Evolutionary conservation across 805 yeast genomes (phyloP).

Genomic region (Torulaspora quercuum): DNA sequence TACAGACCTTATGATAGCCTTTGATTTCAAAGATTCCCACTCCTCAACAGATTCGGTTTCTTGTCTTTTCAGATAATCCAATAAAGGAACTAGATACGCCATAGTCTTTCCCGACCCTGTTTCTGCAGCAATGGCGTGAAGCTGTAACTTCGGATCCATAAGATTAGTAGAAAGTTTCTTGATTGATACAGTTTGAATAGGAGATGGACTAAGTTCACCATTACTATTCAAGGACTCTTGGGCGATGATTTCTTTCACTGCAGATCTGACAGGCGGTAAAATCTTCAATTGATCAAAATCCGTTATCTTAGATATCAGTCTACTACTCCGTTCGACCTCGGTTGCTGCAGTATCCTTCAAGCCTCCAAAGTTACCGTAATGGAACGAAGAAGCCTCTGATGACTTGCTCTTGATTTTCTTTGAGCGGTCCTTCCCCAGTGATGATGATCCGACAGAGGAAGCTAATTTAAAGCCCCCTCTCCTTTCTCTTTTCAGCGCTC

Average conservation of each 20-base stretch:
- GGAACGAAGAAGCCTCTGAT: conserved; percentile 16
- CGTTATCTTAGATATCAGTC: conserved; percentile 49
- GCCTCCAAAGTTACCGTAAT: conserved; percentile 50
- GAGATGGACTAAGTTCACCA: conserved; percentile 50
- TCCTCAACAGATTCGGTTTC: conserved; percentile 41
- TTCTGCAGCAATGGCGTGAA: conserved; percentile 86
- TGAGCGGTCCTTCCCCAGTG: conserved; percentile 1
- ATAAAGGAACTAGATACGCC: conserved; percentile 77
- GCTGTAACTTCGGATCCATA: conserved; percentile 45
- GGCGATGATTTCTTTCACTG: conserved; percentile 53
- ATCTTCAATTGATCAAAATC: conserved; percentile 66
- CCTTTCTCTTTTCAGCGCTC: conserved; percentile 3
- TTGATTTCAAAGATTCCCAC: conserved; percentile 36
- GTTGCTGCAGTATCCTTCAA: conserved; percentile 41
- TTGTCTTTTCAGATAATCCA: conserved; percentile 63
- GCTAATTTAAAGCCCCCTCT: conserved; percentile 12
- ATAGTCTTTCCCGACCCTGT: conserved; percentile 97
- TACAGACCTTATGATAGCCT: conserved; percentile 58
- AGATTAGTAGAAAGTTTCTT: conserved; percentile 34
- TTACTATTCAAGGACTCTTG: conserved; percentile 41
- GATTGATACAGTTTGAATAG: conserved; percentile 78
- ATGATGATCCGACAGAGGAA: conserved; percentile 9
- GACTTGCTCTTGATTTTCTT: conserved; percentile 3
- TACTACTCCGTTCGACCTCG: conserved; percentile 37
- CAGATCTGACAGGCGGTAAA: conserved; percentile 61